Base-by-base conservation (phyloP, 441 rosid genomes). In the Arabidopsis hybrid region DNA sequence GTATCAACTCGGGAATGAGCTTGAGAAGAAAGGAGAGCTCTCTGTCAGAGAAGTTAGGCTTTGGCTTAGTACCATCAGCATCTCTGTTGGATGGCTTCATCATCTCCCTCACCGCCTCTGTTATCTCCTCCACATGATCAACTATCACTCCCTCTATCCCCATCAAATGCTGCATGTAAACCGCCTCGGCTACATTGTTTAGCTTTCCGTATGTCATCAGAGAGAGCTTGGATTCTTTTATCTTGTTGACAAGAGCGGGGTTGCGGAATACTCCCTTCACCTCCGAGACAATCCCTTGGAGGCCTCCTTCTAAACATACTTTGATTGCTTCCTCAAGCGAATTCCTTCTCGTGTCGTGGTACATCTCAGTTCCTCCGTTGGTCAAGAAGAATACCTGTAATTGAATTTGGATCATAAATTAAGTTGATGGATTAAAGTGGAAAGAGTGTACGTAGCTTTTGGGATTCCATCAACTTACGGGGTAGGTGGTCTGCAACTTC, bases 241-340 rank as follows among this genome's bases (percentile, higher is more conserved):
- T 91, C 85, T 83, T 90, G 65, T 85, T 46, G 47, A 92, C 88
- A 0, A 86, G 82, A 1, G 84, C 84, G 0, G 97, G 99, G 79
- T 88, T 88, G 58, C 85, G 72, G 72, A 95, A 89, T 2, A 92
- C 68, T 2, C 86, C 99, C 77, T 82, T 89, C 31, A 90, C 91
- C 84, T 92, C 97, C 5, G 99, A 92, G 4, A 94, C 97, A 39
- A 94, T 86, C 51, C 99, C 99, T 68, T 90, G 85, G 53, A 94
- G 74, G 39, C 91, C 92, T 12, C 95, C 95, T 61, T 88, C 89
- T 53, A 82, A 21, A 72, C 97, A 89, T 16, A 94, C 53, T 74
- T 80, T 87, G 8, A 87, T 71, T 6, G 97, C 98, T 72, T 86
- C 97, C 85, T 87, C 98, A 73, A 94, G 45, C 0, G 97, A 91